Conservation (phyloP, 78 protist genomes). For the Isochrysis galbana region DNA sequence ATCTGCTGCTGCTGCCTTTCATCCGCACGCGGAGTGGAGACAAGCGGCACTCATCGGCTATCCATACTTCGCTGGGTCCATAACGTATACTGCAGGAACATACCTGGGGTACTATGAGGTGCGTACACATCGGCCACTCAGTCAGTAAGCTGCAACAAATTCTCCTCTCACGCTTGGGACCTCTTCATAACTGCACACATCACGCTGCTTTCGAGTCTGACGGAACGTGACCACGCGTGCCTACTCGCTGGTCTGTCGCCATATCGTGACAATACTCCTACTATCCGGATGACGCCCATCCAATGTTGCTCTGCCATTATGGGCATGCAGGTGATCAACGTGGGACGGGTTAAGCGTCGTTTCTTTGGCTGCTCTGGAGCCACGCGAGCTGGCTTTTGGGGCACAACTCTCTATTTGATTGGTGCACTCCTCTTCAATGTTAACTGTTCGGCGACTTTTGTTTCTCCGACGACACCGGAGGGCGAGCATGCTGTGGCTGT, state of each 20-base stretch:
- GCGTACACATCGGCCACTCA: too few relatives aligned
- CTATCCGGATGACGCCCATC: too few relatives aligned
- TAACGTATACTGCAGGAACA: not conserved
- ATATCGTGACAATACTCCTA: too few relatives aligned
- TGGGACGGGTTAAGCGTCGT: not conserved
- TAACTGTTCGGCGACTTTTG: not conserved
- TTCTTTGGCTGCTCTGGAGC: not conserved
- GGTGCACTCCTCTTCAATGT: not conserved
- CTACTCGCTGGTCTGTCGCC: too few relatives aligned
- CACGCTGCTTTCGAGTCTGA: too few relatives aligned
- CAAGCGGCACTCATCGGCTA: not conserved
- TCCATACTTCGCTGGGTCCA: not conserved
- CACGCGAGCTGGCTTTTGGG: not conserved
- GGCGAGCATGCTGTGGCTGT: not conserved
- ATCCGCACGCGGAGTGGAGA: not conserved
- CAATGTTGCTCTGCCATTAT: too few relatives aligned
- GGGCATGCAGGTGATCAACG: not conserved
- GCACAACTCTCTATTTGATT: not conserved
- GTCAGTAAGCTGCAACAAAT: too few relatives aligned
- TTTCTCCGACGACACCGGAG: not conserved
- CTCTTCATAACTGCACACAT: too few relatives aligned
- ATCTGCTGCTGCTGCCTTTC: not conserved
- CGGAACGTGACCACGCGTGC: too few relatives aligned
- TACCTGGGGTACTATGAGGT: not conserved
- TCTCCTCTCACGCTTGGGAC: too few relatives aligned